Percentiles rank a stretch among this genome's conserved stretches.
Conservation (phyloP, 2,329 filamentous ascomycete genomes). For the Raffaelea deltoideospora region DNA sequence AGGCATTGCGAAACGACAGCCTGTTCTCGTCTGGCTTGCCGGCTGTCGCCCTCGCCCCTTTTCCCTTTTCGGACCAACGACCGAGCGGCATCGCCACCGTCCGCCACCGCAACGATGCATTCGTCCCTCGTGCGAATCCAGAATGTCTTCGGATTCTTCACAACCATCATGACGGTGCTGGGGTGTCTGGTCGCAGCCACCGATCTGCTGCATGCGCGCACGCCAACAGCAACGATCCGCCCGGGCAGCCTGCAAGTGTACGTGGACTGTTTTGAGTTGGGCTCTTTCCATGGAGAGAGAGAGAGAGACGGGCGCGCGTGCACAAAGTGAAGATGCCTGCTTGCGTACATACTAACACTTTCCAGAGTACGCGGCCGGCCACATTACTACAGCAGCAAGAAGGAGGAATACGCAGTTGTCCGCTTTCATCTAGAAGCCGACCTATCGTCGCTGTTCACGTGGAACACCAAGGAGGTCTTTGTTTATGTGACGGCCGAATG, state of each 20-base stretch:
- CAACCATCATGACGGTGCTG: conserved; percentile 74
- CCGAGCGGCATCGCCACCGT: too few species aligned
- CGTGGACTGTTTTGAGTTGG: conserved; percentile 14
- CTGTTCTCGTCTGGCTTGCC: too few species aligned
- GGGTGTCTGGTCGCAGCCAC: conserved; percentile 68
- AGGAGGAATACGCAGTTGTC: conserved; percentile 91
- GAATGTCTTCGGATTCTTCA: conserved; percentile 96
- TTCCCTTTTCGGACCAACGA: too few species aligned
- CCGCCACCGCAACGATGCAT: conserved; percentile 48
- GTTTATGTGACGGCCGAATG: conserved; percentile 82
- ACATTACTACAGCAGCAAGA: conserved; percentile 88
- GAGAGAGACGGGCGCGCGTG: too few species aligned
- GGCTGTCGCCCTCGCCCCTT: too few species aligned
- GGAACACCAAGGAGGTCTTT: conserved; percentile 99
- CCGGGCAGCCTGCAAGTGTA: conserved; percentile 79
- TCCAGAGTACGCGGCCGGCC: conserved; percentile 70
- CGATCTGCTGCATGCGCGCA: conserved; percentile 55
- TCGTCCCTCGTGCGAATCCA: conserved; percentile 73
- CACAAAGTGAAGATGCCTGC: too few species aligned
- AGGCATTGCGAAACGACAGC: too few species aligned
- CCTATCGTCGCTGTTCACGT: conserved; percentile 84
- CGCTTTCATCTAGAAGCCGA: conserved; percentile 89
- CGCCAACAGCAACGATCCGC: conserved; percentile 44
- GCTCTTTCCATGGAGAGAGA: too few species aligned
- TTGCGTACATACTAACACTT: not conserved